A percentile compares a stretch with the other conserved stretches of the same genome.
Conservation (phyloP, 2,329 filamentous ascomycete species). For the Lasiodiplodia gonubiensis region DNA sequence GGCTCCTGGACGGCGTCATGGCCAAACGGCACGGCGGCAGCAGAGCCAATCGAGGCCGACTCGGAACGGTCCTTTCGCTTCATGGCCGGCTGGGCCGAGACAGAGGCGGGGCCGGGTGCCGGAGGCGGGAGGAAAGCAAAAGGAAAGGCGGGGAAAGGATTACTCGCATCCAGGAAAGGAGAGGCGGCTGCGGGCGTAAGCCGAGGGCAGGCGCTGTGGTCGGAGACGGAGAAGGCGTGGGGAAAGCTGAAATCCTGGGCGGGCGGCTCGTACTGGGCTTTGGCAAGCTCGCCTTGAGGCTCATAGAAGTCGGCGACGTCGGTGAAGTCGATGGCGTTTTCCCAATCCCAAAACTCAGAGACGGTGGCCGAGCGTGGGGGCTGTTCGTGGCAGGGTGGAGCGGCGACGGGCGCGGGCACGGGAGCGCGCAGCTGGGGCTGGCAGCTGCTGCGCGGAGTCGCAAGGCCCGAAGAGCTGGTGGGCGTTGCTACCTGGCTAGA, state of each 20-base stretch:
- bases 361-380: conserved; percentile 1
- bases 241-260: conserved; percentile 49
- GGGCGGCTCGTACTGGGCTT: conserved; percentile 41
- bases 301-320: conserved; percentile 48
- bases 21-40: conserved; percentile 2
- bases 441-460: conserved; percentile 9
- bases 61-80: conserved; percentile 26
- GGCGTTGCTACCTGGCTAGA: conserved; percentile 16
- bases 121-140: conserved; percentile 3
- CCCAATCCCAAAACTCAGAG: conserved; percentile 46
- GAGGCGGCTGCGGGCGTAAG: conserved; percentile 7
- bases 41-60: conserved; percentile 9
- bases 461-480: conserved; percentile 13
- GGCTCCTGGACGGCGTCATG: conserved; percentile 18
- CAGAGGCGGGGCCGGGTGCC: neutral
- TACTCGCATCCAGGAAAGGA: conserved; percentile 4
- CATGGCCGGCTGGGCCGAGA: conserved; percentile 15
- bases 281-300: conserved; percentile 53
- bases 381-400: neutral
- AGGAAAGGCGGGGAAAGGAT: neutral
- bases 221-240: conserved; percentile 32
- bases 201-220: conserved; percentile 7
- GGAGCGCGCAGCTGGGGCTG: neutral
- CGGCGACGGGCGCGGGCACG: neutral
- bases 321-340: conserved; percentile 42